Evolutionary conservation across 2,329 filamentous ascomycete species (phyloP).

Genomic region (Nigrospora oryzae): DNA sequence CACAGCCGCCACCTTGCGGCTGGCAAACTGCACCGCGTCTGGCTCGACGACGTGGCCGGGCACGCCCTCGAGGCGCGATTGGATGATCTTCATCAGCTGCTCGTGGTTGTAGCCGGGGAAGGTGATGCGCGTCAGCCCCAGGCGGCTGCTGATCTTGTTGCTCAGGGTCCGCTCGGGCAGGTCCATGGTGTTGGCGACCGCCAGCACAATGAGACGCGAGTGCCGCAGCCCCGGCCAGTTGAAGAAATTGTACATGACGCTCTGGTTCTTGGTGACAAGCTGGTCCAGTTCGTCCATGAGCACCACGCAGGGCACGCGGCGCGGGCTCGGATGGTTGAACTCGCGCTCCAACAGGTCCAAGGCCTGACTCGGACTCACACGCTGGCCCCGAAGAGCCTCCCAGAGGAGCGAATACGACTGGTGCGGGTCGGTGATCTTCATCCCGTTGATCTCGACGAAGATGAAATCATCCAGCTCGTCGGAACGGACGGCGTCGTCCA

Average conservation of each 20-base stretch:
- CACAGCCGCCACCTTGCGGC: slow-evolving; percentile 91
- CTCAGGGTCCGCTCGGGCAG: slow-evolving; percentile 89
- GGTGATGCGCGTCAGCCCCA: slow-evolving; percentile 86
- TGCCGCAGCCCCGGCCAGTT: slow-evolving; percentile 94
- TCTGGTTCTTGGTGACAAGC: slow-evolving; percentile 94
- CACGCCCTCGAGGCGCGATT: slow-evolving; percentile 83
- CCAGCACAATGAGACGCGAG: slow-evolving; percentile 87
- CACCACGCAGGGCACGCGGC: slow-evolving; percentile 89
- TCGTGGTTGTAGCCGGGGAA: slow-evolving; percentile 97
- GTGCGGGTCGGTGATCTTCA: slow-evolving; percentile 98
- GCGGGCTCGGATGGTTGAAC: slow-evolving; percentile 83
- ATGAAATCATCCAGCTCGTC: slow-evolving; percentile 98
- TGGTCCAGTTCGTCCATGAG: slow-evolving; percentile 98
- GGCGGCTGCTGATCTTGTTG: slow-evolving; percentile 94
- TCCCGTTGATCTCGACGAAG: slow-evolving; percentile 98
- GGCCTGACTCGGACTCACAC: slow-evolving; percentile 85
- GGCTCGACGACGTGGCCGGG: slow-evolving; percentile 83
- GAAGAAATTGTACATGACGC: slow-evolving; percentile 99
- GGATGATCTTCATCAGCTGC: slow-evolving; percentile 94
- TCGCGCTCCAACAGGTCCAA: slow-evolving; percentile 86
- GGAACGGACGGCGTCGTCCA: slow-evolving; percentile 77
- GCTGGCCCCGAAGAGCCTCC: slow-evolving; percentile 90
- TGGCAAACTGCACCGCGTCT: slow-evolving; percentile 93
- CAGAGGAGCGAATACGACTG: slow-evolving; percentile 92
- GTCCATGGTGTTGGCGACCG: slow-evolving; percentile 99